Percentiles rank a stretch among this genome's conserved stretches.
These are phyloP conservation scores for Drechslera avenae DNA, from an alignment of 2,329 filamentous ascomycete species.

Conservation along the genomic window DNA sequence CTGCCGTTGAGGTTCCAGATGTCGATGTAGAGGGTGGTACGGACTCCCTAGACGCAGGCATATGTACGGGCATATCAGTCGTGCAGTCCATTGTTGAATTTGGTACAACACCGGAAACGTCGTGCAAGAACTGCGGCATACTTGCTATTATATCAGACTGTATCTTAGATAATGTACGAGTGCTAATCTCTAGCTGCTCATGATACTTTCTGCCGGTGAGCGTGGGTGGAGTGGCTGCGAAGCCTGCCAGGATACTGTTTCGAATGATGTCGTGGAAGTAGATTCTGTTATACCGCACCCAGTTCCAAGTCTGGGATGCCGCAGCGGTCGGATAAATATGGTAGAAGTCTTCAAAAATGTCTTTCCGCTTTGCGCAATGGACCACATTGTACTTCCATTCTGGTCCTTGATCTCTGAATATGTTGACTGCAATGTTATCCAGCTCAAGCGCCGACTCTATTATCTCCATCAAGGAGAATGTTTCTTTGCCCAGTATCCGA, in stretches of 20 bases:
- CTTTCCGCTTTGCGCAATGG: constrained; percentile 5
- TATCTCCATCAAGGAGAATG: constrained; percentile 26
- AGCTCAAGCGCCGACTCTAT: constrained; percentile 34
- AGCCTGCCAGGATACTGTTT: constrained; percentile 34
- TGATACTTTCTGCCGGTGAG: constrained; percentile 29
- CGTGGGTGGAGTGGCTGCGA: constrained; percentile 32
- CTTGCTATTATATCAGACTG: constrained; percentile 44
- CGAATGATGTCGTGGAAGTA: constrained; percentile 46
- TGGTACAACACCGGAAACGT: constrained; percentile 30
- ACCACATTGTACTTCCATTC: constrained; percentile 36
- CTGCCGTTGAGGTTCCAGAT: not conserved
- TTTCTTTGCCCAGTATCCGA: constrained; percentile 23
- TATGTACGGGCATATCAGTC: not conserved
- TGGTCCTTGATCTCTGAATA: constrained; percentile 24
- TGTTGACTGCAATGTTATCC: constrained; percentile 22
- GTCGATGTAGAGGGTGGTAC: not conserved
- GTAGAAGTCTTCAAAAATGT: constrained; percentile 36
- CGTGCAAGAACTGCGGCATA: constrained; percentile 43
- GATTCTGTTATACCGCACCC: constrained; percentile 41
- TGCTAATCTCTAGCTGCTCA: constrained; percentile 29
- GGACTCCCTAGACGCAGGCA: not conserved
- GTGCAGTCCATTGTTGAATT: not conserved
- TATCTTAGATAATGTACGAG: constrained; percentile 27
- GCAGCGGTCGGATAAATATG: constrained; percentile 38
- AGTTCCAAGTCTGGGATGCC: constrained; percentile 43